Evolutionary conservation across 768 basidiomycete genomes (phyloP), one percentile per base, ranked within the genome.

Genomic region (Boletus vinaceobasis): DNA sequence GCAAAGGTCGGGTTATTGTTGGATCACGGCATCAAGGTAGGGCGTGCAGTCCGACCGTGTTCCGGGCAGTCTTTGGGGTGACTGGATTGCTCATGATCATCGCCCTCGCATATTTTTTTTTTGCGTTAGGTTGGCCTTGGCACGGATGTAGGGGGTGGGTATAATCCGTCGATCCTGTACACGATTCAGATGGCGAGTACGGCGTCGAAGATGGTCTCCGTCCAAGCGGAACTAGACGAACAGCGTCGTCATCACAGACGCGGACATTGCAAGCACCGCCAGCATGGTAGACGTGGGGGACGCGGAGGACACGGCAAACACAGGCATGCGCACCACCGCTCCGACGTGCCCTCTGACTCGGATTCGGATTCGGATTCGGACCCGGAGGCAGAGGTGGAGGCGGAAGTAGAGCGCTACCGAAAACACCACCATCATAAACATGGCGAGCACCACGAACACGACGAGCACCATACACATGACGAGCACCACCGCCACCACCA

Each of bases 121-220:
- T 44, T 4, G 7, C 43, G 7, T 2, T 26, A 93, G 92, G 89
- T 97, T 57, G 92, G 92, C 17, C 74, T 98, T 13, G 95, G 95
- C 3, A 96, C 94, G 48, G 92, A 95, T 64, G 85, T 89, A 40
- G 86, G 90, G 1, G 94, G 95, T 13, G 93, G 95, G 2, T 90
- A 83, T 68, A 83, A 83, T 8, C 77, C 85, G 0, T 93, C 92
- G 6, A 87, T 96, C 50, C 76, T 95, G 55, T 83, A 77, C n/a
- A 76, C 79, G 11, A 78, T 93, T 46, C 86, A 86, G 67, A 79
- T 89, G 72, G 79, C 87, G 39, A 83, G 89, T 73, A 83, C 87
- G 48, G 83, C 87, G 7, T 87, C 90, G 17, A 96, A 95, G 69
- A 79, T 91, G 51, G 59, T 86, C 45, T 77, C 81, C 29, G 74